These are phyloP conservation scores for Kazachstania africana DNA, from an alignment of 805 yeast species.

Conservation along the genomic window DNA sequence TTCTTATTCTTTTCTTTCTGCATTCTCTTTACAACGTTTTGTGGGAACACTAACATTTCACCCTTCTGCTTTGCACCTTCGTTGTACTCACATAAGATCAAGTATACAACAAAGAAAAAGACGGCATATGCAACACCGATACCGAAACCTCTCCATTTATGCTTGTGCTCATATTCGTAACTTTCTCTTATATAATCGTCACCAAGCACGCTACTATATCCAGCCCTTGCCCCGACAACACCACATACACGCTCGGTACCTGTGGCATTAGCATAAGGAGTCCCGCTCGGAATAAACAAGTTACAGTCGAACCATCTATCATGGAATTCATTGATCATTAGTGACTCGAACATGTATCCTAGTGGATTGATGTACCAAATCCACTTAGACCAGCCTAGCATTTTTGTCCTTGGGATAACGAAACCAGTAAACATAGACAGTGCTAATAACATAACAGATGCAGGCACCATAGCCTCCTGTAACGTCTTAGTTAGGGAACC, in stretches of 20 bases:
- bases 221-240: conserved; percentile 45
- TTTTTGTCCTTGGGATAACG: conserved; percentile 14
- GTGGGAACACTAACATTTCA: conserved; percentile 53
- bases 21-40: conserved; percentile 34
- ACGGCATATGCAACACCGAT: conserved; percentile 44
- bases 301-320: conserved; percentile 37
- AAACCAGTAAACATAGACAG: neutral
- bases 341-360: conserved; percentile 45
- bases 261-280: conserved; percentile 28
- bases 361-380: conserved; percentile 49
- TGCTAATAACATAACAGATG: neutral
- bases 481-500: neutral
- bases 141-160: conserved; percentile 58
- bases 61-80: conserved; percentile 60
- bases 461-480: neutral
- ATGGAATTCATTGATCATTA: conserved; percentile 46
- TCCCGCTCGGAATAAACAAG: conserved; percentile 36
- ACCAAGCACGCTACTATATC: conserved; percentile 40
- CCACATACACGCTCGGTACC: conserved; percentile 39
- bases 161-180: conserved; percentile 33
- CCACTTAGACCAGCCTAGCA: conserved; percentile 60
- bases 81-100: conserved; percentile 43
- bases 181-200: conserved; percentile 33
- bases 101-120: conserved; percentile 43
- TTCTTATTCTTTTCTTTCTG: conserved; percentile 29